Base-by-base conservation (phyloP, 2,329 filamentous ascomycete species). In the Talaromyces sp. region DNA sequence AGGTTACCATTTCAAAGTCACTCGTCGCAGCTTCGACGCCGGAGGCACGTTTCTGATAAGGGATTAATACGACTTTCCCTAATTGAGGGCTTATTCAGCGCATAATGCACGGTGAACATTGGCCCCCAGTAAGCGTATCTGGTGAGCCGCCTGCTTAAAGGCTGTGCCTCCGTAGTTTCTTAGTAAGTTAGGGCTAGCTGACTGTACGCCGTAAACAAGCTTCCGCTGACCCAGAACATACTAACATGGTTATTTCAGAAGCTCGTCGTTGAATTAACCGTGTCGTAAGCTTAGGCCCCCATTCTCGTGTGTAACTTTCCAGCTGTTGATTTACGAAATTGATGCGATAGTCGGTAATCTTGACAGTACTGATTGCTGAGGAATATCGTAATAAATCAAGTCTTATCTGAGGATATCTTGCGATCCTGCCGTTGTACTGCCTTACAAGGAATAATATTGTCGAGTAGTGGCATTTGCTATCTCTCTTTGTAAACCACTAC, bases 21-120 rank as follows among this genome's bases (percentile, higher is more conserved):
- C 47, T 50, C 24, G 24, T 31, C 11, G 47, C 13, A 16, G 47
- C 24, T 50, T 50, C 47, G 13, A 27, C 6, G 73, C 97, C 97
- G 94, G 91, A 92, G 47, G 48, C 9, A 52, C 16, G 48, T 52
- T 52, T 31, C 9, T 31, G 27, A 52, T 33, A 33, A 33, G 16
- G 27, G 2, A n/a, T 10, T 31, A 52, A 33, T 31, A 33, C 48
- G 14, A 13, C 27, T 52, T 52, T 52, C 16, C 24, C 48, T 11
- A 33, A 52, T 52, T 16, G 33, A n/a, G 48, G 48, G 48, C 48
- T 52, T 52, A 52, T 52, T 52, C 48, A 52, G 13, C 48, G 0
- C n/a, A 10, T 33, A 33, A 19, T 52, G 48, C 48, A 31, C 24
- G 24, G 10, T n/a, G 14, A 11, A n/a, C 14, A 6, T 52, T 33